Base-by-base conservation (phyloP, 805 yeast genomes). In the Tetrapisispora fleetii region DNA sequence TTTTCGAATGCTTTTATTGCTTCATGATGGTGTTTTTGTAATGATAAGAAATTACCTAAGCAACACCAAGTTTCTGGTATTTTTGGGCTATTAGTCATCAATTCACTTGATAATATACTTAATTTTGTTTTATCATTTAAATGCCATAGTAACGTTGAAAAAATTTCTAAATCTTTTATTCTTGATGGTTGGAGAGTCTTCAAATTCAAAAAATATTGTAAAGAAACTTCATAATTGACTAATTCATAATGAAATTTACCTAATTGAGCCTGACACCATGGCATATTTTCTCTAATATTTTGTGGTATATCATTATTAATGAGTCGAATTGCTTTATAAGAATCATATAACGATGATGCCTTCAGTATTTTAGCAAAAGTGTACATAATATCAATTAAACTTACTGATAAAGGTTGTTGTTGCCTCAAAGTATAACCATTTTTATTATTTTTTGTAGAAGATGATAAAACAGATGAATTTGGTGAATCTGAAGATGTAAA, bases 131-230 rank as follows among this genome's bases (percentile, higher is more conserved):
- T 89, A 58, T 81, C 82, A 48, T 85, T 91, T 45, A 89, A 67
- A 69, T 93, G 98, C 99, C 99, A 91, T 50, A 91, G 71, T 28
- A 89, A 70, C 0, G 98, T 91, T 0, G 96, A 88, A 60, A 79
- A 89, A 56, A 81, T 80, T 59, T 93, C 98, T 93, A 91, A 87
- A 61, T 89, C 98, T 52, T 79, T 81, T 16, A 83, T 62, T 49
- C 98, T 73, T 11, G 90, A 85, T 39, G 91, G 77, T 66, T 89
- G 96, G 24, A 82, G 50, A 48, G 69, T 70, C 47, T 95, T 73
- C 48, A 93, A 71, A 54, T 73, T 74, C 17, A 67, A 67, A 59
- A 85, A 91, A 55, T 75, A 80, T 40, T 69, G 63, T 52, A 81
- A 85, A 9, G 95, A 76, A 64, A 83, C 84, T 50, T 80, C 81